Conservation (phyloP, 208 protist species). For the Angomonas desouzai region DNA sequence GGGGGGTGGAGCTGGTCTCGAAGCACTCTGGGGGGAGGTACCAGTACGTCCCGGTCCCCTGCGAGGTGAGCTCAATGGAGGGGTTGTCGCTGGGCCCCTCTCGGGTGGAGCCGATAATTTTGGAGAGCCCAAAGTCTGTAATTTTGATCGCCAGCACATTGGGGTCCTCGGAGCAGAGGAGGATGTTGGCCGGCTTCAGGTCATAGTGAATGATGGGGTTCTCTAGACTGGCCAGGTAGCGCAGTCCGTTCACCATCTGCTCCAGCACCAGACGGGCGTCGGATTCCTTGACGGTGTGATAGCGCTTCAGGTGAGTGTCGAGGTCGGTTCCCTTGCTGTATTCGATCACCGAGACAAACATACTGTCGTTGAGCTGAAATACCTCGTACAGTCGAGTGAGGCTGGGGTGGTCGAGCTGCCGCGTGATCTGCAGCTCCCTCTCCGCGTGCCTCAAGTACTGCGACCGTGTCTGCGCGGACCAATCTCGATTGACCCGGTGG, state of each 20-base stretch:
- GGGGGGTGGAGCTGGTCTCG: constrained; percentile 75
- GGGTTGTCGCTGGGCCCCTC: constrained; percentile 61
- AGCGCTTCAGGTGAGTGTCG: constrained; percentile 87
- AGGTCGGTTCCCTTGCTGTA: constrained; percentile 91
- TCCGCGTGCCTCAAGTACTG: constrained; percentile 92
- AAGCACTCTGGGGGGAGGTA: constrained; percentile 96
- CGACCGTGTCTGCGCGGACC: constrained; percentile 78
- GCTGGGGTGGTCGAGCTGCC: constrained; percentile 76
- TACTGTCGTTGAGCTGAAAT: constrained; percentile 68
- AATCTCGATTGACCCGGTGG: constrained; percentile 88
- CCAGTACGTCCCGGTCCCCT: constrained; percentile 96
- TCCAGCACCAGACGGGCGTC: constrained; percentile 88
- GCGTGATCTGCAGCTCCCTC: constrained; percentile 93
- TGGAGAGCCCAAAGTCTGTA: constrained; percentile 97
- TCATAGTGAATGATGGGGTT: constrained; percentile 86
- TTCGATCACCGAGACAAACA: constrained; percentile 94
- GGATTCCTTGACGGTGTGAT: constrained; percentile 68
- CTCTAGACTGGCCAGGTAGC: constrained; percentile 81
- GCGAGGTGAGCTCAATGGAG: constrained; percentile 93
- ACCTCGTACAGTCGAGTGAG: constrained; percentile 85
- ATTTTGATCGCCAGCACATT: constrained; percentile 90
- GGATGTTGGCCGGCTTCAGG: constrained; percentile 73
- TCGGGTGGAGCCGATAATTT: constrained; percentile 77
- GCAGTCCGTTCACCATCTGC: constrained; percentile 90
- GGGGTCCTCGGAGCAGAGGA: constrained; percentile 59